phyloP scores from a whole-genome alignment of 352 stramenopile species.

The Pythium monospermum region DNA sequence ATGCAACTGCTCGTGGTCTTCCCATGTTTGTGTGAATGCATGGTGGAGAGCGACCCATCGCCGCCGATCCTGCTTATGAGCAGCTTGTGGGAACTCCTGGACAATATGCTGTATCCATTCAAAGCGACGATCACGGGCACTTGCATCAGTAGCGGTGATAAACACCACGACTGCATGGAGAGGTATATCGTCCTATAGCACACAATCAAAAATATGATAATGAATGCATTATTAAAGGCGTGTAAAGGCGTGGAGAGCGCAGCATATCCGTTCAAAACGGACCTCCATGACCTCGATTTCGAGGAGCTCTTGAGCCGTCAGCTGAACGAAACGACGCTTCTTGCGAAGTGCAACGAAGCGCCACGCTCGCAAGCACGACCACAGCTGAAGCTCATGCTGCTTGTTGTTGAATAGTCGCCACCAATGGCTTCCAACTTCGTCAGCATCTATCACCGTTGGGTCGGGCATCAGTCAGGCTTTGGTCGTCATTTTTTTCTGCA shows the following conservation, averaged over 20 bases:
- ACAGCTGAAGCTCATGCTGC: slow-evolving; percentile 20
- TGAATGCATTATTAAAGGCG: no score
- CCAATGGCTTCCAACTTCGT: slow-evolving; percentile 25
- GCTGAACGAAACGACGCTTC: slow-evolving; percentile 32
- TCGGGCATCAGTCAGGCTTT: no score
- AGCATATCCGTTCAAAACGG: no score
- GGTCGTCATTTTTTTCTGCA: background rate
- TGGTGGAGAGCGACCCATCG: slow-evolving; percentile 32
- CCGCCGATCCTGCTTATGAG: slow-evolving; percentile 26
- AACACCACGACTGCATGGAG: slow-evolving; percentile 32
- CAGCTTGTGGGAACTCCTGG: slow-evolving; percentile 17
- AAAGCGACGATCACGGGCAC: slow-evolving; percentile 15
- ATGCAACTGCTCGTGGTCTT: slow-evolving; percentile 35
- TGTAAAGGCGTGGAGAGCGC: no score
- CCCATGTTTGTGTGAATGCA: slow-evolving; percentile 39
- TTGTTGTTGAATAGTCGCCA: slow-evolving; percentile 26
- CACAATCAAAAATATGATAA: no score
- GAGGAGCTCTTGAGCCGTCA: slow-evolving; percentile 27
- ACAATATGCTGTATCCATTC: slow-evolving; percentile 30
- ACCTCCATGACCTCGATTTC: slow-evolving; percentile 55
- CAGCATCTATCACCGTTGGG: no score
- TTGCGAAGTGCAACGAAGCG: slow-evolving; percentile 28
- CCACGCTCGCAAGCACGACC: slow-evolving; percentile 44
- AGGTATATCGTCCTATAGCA: slow-evolving; percentile 33
- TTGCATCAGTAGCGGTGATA: background rate